Percentiles rank a stretch among this genome's conserved stretches.
Conservation (phyloP, 1,139 yeast species). For the Meyerozyma athensensis region DNA sequence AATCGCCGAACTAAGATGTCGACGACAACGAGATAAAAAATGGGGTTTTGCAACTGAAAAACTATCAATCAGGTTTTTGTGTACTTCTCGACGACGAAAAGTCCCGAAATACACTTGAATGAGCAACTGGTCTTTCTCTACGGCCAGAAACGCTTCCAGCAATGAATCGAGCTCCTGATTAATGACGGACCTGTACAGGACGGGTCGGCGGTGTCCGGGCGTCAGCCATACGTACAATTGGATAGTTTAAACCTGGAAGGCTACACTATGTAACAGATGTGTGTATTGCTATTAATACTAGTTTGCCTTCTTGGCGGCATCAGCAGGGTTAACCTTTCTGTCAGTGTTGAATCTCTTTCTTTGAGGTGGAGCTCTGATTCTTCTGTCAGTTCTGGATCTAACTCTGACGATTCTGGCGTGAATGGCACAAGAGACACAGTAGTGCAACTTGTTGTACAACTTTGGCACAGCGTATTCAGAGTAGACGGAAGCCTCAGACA, state of each 20-base stretch:
- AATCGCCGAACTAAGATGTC: no score
- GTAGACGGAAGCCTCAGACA: conserved; percentile 99
- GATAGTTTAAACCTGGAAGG: neutral
- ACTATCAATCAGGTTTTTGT: neutral
- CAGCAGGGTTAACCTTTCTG: conserved; percentile 95
- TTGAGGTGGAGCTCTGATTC: conserved; percentile 98
- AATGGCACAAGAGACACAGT: conserved; percentile 99
- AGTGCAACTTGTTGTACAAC: conserved; percentile 99
- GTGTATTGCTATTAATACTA: conserved; percentile 9
- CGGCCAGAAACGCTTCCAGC: neutral
- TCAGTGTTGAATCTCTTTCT: conserved; percentile 98
- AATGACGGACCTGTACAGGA: conserved; percentile 3
- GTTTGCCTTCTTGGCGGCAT: conserved; percentile 91
- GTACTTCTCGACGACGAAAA: neutral
- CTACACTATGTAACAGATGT: neutral
- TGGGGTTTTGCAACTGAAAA: neutral
- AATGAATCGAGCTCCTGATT: conserved; percentile 2
- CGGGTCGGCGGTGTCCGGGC: neutral
- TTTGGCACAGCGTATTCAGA: conserved; percentile 99
- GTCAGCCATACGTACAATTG: neutral
- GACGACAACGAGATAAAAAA: neutral
- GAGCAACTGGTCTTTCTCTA: neutral
- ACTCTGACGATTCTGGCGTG: conserved; percentile 99
- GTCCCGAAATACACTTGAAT: neutral
- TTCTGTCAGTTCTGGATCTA: conserved; percentile 98